Base-by-base conservation (phyloP, 1,284 basidiomycete genomes). In the Cerioporus squamosus region DNA sequence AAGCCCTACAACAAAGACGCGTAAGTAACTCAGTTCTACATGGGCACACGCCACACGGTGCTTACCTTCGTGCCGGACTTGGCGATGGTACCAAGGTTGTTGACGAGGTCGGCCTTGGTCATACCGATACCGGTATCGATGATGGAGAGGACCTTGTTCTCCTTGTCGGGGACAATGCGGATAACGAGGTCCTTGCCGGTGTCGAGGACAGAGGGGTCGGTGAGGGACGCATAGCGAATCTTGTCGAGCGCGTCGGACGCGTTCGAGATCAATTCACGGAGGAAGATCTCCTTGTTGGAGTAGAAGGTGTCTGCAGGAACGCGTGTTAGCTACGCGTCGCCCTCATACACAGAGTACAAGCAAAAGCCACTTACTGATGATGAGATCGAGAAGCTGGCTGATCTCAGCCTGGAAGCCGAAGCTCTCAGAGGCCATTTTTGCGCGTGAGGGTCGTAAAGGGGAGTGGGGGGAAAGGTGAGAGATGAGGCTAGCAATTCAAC, bases 1-100 rank as follows among this genome's bases (percentile, higher is more conserved):
- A 99, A 99, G 59, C 95, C 95, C 93, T 99, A 36, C 12, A 36
- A 36, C 33, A 36, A 7, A 36, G 12, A 3, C 6, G 14, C 3
- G 33, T 36, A 3, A 36, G 33, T 12, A 36, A 10, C 3, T n/a
- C 9, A 4, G 33, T 14, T 15, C 8, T 36, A 10, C 33, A 6
- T 36, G 33, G 33, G 12, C 10, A 10, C 33, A 10, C 33, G 33
- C 33, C 12, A 18, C 51, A 14, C 42, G 45, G 51, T 9, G 49
- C 78, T 23, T 55, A 88, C 91, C 81, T 96, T 93, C 61, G 91
- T 93, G 66, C 94, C 95, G 61, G 94, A 97, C 85, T 97, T 99
- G 80, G 97, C 97, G 75, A 99, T 99, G 59, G 97, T 99, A 84
- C 97, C 97, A 65, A 99, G 87, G 87, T 99, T 99, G 88, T 97